Evolutionary conservation across 768 basidiomycete species (phyloP).

Genomic region (Boletus rufocinnamomeus): DNA sequence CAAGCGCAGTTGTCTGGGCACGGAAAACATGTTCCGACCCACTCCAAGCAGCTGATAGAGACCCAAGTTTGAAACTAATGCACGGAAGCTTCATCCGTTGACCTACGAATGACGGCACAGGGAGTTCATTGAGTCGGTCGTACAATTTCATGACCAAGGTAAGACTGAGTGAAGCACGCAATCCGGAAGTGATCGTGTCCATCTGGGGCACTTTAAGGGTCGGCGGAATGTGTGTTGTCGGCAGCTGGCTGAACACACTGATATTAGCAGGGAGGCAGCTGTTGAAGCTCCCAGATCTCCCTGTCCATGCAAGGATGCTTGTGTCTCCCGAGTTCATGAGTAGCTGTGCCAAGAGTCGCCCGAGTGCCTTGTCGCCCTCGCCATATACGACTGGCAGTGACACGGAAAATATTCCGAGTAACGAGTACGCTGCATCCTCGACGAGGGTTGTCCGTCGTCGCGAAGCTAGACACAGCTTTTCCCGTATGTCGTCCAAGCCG

Average conservation of each 20-base stretch:
- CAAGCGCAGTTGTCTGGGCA: neutral
- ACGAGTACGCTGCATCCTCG: neutral
- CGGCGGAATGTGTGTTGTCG: neutral
- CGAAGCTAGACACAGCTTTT: neutral
- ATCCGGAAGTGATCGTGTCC: neutral
- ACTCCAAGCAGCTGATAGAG: neutral
- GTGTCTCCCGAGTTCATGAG: neutral
- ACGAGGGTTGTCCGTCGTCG: neutral
- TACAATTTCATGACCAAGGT: neutral
- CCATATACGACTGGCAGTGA: neutral
- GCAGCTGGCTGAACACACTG: neutral
- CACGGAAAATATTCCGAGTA: neutral
- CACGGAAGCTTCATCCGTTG: neutral
- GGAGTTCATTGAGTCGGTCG: neutral
- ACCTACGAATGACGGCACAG: neutral
- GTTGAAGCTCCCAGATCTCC: neutral
- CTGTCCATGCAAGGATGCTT: neutral
- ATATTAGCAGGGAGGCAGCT: neutral
- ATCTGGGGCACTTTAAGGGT: neutral
- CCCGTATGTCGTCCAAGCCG: neutral
- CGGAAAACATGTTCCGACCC: too few species aligned
- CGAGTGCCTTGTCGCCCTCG: neutral
- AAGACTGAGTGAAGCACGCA: neutral
- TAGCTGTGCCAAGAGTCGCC: neutral
- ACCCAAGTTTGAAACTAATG: neutral